Evolutionary conservation across 2,329 filamentous ascomycete species (phyloP), one percentile per base, ranked within the genome.

Genomic region (Colletotrichum sp.): DNA sequence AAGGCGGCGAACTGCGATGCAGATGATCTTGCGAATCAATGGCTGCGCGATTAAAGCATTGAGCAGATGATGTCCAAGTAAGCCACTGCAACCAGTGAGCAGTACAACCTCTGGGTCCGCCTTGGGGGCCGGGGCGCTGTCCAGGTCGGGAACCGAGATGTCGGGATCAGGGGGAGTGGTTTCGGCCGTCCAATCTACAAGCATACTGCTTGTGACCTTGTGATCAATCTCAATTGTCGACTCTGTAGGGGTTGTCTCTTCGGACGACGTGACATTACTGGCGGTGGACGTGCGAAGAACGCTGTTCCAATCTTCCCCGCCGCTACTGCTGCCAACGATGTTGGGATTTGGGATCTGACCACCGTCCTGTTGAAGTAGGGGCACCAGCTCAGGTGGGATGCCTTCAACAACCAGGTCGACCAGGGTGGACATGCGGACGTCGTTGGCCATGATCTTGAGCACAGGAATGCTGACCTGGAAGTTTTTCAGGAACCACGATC

Each of bases 401-500:
- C n/a, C n/a, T 25, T 55, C 48, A 25, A 25, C 48, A 22, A 22
- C 48, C 8, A 22, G 48, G 22, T 60, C 25, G 19, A 30, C 57
- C 25, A 60, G 57, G 25, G 12, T 60, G 25, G 57, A 28, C 57
- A 60, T 60, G 25, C 25, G 22, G 57, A 57, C 52, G 22, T 60
- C 57, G 57, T 60, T 60, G 25, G 25, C 57, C 57, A 60, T 60
- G 57, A 63, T 63, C 68, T 63, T 81, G 7, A 89, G 78, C 59
- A 90, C 83, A 0, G 87, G 85, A 2, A 90, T 81, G 65, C 89
- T 85, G 2, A 86, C 80, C 2, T 83, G 77, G 0, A 89, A 65
- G 63, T 87, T 82, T 73, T 87, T 88, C 39, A 85, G 66, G 74
- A 89, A 88, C 88, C 88, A 90, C 11, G 85, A 82, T 3, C 87